These are phyloP conservation scores for Ephemerocybe angulata DNA, from an alignment of 768 basidiomycete genomes.

Conservation along the genomic window DNA sequence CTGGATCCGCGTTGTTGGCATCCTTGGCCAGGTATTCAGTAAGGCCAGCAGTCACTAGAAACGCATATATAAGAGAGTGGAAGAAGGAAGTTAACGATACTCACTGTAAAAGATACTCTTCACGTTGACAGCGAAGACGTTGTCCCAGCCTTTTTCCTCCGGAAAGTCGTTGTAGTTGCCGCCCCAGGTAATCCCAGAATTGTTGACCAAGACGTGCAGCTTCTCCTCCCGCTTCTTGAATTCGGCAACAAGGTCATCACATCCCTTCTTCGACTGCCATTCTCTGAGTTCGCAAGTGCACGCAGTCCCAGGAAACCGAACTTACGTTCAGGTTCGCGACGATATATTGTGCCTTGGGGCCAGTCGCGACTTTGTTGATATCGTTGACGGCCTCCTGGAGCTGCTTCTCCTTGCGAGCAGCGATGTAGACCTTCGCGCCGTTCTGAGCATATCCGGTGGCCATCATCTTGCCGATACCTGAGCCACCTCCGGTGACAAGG, in stretches of 20 bases:
- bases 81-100: conserved; percentile 19
- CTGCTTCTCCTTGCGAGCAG: conserved; percentile 75
- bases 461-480: conserved; percentile 83
- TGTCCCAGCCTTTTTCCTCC: conserved; percentile 84
- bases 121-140: conserved; percentile 77
- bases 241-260: conserved; percentile 63
- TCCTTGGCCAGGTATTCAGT: conserved; percentile 65
- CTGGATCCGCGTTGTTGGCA: conserved; percentile 60
- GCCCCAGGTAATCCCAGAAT: conserved; percentile 80
- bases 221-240: conserved; percentile 68
- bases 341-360: conserved; percentile 62
- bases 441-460: conserved; percentile 80
- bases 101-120: conserved; percentile 81
- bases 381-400: conserved; percentile 64
- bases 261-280: conserved; percentile 69
- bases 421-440: conserved; percentile 87
- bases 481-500: conserved; percentile 79
- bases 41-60: conserved; percentile 53
- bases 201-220: conserved; percentile 81
- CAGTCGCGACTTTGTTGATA: conserved; percentile 57
- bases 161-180: conserved; percentile 66
- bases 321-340: conserved; percentile 71
- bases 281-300: background rate
- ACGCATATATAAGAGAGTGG: background rate
- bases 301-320: conserved; percentile 10